These are phyloP conservation scores for Alloteropsis angusta DNA, from an alignment of 202 grass and related monocot species.

Conservation along the genomic window DNA sequence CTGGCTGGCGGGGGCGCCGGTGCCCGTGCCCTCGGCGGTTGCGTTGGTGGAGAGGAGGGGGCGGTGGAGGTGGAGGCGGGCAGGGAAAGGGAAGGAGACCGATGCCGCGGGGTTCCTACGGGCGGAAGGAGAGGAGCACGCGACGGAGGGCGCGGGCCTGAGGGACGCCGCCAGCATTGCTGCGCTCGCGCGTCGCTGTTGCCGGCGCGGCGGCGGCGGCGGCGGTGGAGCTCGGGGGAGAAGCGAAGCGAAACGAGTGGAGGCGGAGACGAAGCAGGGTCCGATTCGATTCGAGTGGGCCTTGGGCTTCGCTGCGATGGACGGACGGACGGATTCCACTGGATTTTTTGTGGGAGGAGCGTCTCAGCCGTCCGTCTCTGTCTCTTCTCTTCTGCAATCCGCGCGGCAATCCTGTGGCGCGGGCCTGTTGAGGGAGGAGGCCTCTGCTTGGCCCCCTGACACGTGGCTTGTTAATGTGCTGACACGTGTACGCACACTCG, in stretches of 20 bases:
- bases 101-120: not conserved
- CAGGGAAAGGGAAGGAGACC: not conserved
- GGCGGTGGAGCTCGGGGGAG: not conserved
- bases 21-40: conserved; percentile 20
- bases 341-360: not conserved
- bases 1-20: not conserved
- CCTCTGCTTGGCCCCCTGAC: not conserved
- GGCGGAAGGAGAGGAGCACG: not conserved
- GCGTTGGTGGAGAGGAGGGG: conserved; percentile 3
- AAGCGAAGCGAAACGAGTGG: conserved; percentile 28
- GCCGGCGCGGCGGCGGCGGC: not conserved
- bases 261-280: not conserved
- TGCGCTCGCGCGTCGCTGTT: not conserved
- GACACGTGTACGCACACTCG: not conserved
- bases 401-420: not conserved
- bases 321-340: not conserved
- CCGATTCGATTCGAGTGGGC: not conserved
- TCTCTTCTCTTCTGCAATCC: too few species aligned
- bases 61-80: not conserved
- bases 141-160: conserved; percentile 15
- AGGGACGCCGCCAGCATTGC: conserved; percentile 41
- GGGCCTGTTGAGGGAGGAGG: too few species aligned
- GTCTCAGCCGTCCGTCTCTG: not conserved
- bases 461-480: not conserved
- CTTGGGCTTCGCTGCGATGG: not conserved